Base-by-base conservation (phyloP, 2,329 filamentous ascomycete species). In the Cercospora berteroae region DNA sequence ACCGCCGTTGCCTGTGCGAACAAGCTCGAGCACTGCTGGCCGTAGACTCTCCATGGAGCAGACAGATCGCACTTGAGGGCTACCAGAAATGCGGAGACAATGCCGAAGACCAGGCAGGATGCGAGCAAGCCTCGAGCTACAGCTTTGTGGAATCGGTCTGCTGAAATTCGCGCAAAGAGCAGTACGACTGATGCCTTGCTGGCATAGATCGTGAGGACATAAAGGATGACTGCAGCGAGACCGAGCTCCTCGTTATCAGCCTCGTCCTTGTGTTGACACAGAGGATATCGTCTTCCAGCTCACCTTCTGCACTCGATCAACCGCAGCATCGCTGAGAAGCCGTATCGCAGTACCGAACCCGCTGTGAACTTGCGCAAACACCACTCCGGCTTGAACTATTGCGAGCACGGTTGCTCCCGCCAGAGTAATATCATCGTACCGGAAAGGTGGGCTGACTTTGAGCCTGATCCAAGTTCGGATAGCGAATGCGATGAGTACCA, bases 101-200 rank as follows among this genome's bases (percentile, higher is more conserved):
- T 69, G 9, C 79, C 69, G 72, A 81, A 81, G 18, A 77, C 67
- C 2, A 78, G 79, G 13, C 80, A 79, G 0, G 76, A 68, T 4
- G 64, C 76, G 2, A 84, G 72, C 9, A 80, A 78, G 1, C 69
- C 70, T 69, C 76, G 78, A 4, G 80, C 77, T 2, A 76, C 74
- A 13, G 75, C 62, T 10, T 77, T 77, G 70, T 84, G 83, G 5
- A 69, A 70, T 60, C 78, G 79, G 29, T 81, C 77, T 6, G 81
- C 81, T 3, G 82, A 82, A 16, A 84, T 74, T 5, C 82, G 81
- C 20, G 82, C 74, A 63, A 82, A 80, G 10, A 84, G 79, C 16
- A 80, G 76, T 5, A 80, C 76, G 42, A 83, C 77, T 8, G 80
- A 80, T 63, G 76, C 76, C 70, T 84, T 84, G 4, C 81, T 81